Evolutionary conservation across 2,329 filamentous ascomycete genomes (phyloP).

Genomic region (Bipolaris cookei): DNA sequence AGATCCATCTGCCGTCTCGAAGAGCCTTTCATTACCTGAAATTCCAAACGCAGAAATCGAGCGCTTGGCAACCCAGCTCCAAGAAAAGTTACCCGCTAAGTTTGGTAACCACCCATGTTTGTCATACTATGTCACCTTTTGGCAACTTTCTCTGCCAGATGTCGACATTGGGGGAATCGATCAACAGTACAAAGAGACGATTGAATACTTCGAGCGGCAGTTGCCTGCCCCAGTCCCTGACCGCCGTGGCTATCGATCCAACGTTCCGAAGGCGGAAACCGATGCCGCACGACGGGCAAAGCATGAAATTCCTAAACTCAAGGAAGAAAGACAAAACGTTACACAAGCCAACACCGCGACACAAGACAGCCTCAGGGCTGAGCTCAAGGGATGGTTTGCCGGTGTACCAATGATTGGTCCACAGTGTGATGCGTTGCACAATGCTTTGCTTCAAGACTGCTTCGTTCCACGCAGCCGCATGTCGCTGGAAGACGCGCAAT

Average conservation of each 20-base stretch:
- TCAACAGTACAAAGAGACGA: slow-evolving; percentile 78
- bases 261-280: slow-evolving; percentile 57
- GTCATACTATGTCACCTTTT: slow-evolving; percentile 88
- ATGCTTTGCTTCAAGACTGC: slow-evolving; percentile 85
- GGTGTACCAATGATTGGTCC: slow-evolving; percentile 64
- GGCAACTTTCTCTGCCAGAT: slow-evolving; percentile 85
- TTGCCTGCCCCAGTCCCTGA: slow-evolving; percentile 59
- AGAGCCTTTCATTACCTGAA: slow-evolving; percentile 4
- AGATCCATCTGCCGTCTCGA: slow-evolving; percentile 2
- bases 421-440: slow-evolving; percentile 67
- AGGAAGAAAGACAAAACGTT: slow-evolving; percentile 61
- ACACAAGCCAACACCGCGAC: slow-evolving; percentile 57
- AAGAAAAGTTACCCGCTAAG: slow-evolving; percentile 64
- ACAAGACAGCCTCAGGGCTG: slow-evolving; percentile 69
- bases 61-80: slow-evolving; percentile 73
- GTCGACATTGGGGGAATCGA: slow-evolving; percentile 66
- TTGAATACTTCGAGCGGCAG: slow-evolving; percentile 52
- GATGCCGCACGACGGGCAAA: slow-evolving; percentile 71
- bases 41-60: slow-evolving; percentile 72
- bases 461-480: slow-evolving; percentile 86
- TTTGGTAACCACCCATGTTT: slow-evolving; percentile 75
- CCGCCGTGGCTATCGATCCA: slow-evolving; percentile 66
- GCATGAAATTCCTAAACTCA: slow-evolving; percentile 69
- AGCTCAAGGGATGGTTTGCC: slow-evolving; percentile 80
- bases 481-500: slow-evolving; percentile 87